phyloP scores from a whole-genome alignment of 139 green algal species.

The Mychonastes homosphaera region DNA sequence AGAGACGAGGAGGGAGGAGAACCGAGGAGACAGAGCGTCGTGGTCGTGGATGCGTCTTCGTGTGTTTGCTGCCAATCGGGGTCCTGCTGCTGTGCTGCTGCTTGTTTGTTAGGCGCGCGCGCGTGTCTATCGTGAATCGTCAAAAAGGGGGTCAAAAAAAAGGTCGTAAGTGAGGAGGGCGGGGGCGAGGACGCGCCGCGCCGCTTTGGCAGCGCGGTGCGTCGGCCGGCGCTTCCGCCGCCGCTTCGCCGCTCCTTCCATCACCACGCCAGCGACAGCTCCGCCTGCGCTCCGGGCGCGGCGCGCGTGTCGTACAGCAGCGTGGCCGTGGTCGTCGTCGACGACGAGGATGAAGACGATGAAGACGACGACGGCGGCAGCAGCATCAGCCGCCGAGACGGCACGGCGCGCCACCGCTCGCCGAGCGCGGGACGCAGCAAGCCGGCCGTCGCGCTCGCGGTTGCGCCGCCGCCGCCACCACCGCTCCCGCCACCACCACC shows the following conservation, averaged over 20 bases:
- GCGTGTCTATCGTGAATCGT: too few species aligned
- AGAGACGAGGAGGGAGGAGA: too few species aligned
- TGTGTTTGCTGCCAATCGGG: too few species aligned
- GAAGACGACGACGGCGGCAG: not conserved
- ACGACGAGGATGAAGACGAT: not conserved
- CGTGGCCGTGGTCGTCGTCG: not conserved
- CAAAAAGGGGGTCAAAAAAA: too few species aligned
- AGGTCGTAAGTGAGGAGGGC: too few species aligned
- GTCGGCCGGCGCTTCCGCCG: not conserved
- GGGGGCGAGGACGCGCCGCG: too few species aligned
- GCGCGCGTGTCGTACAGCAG: too few species aligned
- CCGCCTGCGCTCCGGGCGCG: too few species aligned
- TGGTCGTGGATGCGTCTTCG: too few species aligned
- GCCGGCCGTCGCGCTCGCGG: not conserved
- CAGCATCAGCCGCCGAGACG: slow-evolving; percentile 25
- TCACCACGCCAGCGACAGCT: not conserved
- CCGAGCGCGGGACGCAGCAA: slow-evolving; percentile 28
- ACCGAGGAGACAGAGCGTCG: too few species aligned
- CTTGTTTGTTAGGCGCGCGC: too few species aligned
- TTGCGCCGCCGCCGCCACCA: not conserved
- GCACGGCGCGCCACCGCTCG: slow-evolving; percentile 36
- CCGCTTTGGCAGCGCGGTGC: not conserved
- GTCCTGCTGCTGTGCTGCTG: too few species aligned
- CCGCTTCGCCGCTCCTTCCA: not conserved
- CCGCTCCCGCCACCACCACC: not conserved